Conservation (phyloP, 352 stramenopile species). For the Phytophthora pseudosyringae region DNA sequence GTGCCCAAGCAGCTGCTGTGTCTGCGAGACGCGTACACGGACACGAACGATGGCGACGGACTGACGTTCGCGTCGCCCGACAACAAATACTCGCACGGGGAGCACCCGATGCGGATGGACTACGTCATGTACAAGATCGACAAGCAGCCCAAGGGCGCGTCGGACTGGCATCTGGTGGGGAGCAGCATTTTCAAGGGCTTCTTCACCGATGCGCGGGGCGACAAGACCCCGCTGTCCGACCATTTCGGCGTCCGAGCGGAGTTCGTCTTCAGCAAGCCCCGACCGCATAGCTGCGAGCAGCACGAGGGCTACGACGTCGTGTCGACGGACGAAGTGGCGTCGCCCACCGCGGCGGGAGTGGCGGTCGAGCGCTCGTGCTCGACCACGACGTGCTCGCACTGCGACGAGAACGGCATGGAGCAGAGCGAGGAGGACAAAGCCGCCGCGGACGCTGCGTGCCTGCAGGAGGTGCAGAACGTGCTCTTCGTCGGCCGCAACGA, state of each 20-base stretch:
- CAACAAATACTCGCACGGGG: constrained; percentile 83
- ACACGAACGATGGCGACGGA: constrained; percentile 69
- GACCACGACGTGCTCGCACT: constrained; percentile 54
- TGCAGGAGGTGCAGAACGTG: constrained; percentile 55
- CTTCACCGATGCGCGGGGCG: constrained; percentile 66
- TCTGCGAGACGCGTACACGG: constrained; percentile 73
- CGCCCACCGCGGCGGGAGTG: constrained; percentile 6
- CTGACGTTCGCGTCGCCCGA: constrained; percentile 79
- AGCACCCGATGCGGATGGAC: constrained; percentile 88
- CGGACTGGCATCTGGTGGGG: constrained; percentile 54
- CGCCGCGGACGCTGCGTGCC: constrained; percentile 30
- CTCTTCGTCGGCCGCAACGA: constrained; percentile 49
- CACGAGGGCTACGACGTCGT: constrained; percentile 33
- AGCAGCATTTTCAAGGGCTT: constrained; percentile 84
- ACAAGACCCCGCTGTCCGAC: constrained; percentile 76
- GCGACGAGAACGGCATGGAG: constrained; percentile 41
- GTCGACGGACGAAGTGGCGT: constrained; percentile 25
- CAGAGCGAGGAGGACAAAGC: constrained; percentile 33
- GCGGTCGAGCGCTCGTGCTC: constrained; percentile 23
- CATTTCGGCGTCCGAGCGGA: constrained; percentile 80
- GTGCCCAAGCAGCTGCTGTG: constrained; percentile 57
- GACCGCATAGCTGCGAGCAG: constrained; percentile 46
- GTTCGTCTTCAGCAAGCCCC: constrained; percentile 57
- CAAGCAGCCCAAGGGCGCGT: constrained; percentile 12
- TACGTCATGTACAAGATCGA: constrained; percentile 80